Evolutionary conservation across 805 yeast species (phyloP).

Genomic region (Lachancea thermotolerans): DNA sequence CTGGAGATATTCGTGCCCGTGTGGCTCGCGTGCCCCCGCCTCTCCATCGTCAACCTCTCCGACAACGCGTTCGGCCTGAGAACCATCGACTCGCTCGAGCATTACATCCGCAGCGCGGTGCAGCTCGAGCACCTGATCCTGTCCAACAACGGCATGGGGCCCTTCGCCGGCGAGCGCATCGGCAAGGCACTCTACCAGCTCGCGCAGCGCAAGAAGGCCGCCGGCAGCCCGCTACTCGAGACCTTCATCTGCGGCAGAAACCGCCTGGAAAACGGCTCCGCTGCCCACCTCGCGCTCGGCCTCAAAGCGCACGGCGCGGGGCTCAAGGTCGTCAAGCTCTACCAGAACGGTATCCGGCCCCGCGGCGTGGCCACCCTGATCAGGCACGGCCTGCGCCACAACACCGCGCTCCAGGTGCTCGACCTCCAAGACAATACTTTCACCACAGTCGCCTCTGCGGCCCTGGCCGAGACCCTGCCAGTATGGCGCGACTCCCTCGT

Average conservation of each 20-base stretch:
- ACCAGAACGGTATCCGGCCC: constrained; percentile 97
- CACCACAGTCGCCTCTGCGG: constrained; percentile 58
- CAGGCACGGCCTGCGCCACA: constrained; percentile 59
- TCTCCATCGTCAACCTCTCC: constrained; percentile 72
- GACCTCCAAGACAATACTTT: constrained; percentile 96
- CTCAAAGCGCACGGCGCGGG: constrained; percentile 66
- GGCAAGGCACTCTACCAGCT: constrained; percentile 78
- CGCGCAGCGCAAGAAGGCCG: constrained; percentile 52
- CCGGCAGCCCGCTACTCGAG: constrained; percentile 47
- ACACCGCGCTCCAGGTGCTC: constrained; percentile 54
- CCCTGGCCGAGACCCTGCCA: constrained; percentile 54
- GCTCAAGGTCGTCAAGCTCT: constrained; percentile 67
- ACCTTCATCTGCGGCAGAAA: constrained; percentile 96
- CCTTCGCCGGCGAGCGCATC: constrained; percentile 91
- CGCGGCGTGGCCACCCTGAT: constrained; percentile 76
- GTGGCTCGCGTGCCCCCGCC: constrained; percentile 57
- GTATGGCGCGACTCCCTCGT: constrained; percentile 56
- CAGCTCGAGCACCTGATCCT: constrained; percentile 80
- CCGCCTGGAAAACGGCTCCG: constrained; percentile 92
- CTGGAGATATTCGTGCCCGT: constrained; percentile 68
- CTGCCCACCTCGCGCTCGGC: constrained; percentile 77
- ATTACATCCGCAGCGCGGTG: constrained; percentile 63
- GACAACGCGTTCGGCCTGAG: constrained; percentile 97
- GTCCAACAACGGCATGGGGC: constrained; percentile 97
- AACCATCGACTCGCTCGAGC: constrained; percentile 84